Percentiles rank a stretch among this genome's conserved stretches.
phyloP scores from a whole-genome alignment of 164 flowering plant genomes.

The Aristolochia fimbriata region DNA sequence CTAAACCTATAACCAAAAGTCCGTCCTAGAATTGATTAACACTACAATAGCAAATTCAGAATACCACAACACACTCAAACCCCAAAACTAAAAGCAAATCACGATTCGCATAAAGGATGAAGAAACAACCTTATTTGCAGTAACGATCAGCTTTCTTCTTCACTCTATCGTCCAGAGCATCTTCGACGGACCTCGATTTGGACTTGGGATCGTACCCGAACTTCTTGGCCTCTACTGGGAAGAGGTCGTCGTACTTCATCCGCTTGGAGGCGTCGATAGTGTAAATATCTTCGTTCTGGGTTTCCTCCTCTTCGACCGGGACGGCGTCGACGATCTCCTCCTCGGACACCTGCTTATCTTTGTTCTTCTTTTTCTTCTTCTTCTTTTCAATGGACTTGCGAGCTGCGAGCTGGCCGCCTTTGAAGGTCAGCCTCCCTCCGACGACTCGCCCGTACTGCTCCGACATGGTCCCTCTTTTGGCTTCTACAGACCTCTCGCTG shows the following conservation, averaged over 20 bases:
- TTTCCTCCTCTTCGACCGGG: slow-evolving; percentile 5
- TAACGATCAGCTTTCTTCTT: slow-evolving; percentile 98
- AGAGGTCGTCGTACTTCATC: slow-evolving; percentile 76
- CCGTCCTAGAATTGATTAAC: not conserved
- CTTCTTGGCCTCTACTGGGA: slow-evolving; percentile 80
- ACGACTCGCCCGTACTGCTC: slow-evolving; percentile 61
- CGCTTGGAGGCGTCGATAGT: slow-evolving; percentile 80
- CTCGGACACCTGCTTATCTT: no score
- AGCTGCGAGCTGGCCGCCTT: slow-evolving; percentile 60
- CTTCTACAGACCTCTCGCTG: not conserved
- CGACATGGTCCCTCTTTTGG: slow-evolving; percentile 26
- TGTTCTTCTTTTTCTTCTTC: slow-evolving; percentile 31
- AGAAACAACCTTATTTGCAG: slow-evolving; percentile 45
- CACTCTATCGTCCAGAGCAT: slow-evolving; percentile 85
- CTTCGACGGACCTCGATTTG: slow-evolving; percentile 47
- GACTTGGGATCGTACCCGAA: slow-evolving; percentile 58
- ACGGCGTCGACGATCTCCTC: not conserved
- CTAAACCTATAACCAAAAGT: not conserved
- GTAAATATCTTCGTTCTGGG: slow-evolving; percentile 24
- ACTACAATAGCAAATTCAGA: not conserved
- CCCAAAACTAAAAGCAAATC: not conserved
- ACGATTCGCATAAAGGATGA: not conserved
- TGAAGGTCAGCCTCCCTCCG: slow-evolving; percentile 65
- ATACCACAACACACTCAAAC: not conserved
- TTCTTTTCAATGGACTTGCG: slow-evolving; percentile 49